Conservation (phyloP, 164 flowering plant genomes). For the Vitis labrusca region DNA sequence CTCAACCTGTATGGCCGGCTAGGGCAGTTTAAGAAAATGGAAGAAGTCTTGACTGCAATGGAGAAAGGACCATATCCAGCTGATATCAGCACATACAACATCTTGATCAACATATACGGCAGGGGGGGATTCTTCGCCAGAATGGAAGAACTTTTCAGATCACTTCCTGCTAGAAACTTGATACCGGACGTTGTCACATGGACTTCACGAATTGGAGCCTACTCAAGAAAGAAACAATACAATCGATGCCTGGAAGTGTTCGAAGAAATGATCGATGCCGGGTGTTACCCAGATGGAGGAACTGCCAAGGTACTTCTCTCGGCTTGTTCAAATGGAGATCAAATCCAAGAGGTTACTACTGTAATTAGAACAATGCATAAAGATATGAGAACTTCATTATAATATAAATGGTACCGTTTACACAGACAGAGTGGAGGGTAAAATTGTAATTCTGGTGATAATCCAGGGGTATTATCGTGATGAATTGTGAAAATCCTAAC, state of each 20-base stretch:
- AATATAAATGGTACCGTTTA: no score
- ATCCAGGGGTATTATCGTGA: no score
- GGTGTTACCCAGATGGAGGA: constrained; percentile 88
- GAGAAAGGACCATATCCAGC: constrained; percentile 47
- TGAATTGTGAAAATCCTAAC: no score
- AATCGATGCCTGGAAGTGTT: constrained; percentile 72
- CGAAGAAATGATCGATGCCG: constrained; percentile 88
- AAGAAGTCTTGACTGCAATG: constrained; percentile 60
- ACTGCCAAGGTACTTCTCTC: constrained; percentile 79
- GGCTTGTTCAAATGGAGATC: constrained; percentile 78
- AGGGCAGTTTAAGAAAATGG: constrained; percentile 84
- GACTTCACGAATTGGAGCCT: constrained; percentile 83
- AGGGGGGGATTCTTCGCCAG: constrained; percentile 69
- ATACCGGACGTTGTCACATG: constrained; percentile 81
- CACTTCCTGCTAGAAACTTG: constrained; percentile 50
- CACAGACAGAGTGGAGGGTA: no score
- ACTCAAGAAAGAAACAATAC: constrained; percentile 79
- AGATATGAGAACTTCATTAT: constrained; percentile 22
- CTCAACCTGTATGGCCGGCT: constrained; percentile 69
- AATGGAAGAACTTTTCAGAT: constrained; percentile 66
- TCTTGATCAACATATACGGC: constrained; percentile 74
- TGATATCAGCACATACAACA: constrained; percentile 86
- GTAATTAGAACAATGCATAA: constrained; percentile 81
- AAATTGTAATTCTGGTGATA: no score
- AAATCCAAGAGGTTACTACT: constrained; percentile 70